Evolutionary conservation across 2,329 filamentous ascomycete genomes (phyloP).

Genomic region (Fusarium globosum): DNA sequence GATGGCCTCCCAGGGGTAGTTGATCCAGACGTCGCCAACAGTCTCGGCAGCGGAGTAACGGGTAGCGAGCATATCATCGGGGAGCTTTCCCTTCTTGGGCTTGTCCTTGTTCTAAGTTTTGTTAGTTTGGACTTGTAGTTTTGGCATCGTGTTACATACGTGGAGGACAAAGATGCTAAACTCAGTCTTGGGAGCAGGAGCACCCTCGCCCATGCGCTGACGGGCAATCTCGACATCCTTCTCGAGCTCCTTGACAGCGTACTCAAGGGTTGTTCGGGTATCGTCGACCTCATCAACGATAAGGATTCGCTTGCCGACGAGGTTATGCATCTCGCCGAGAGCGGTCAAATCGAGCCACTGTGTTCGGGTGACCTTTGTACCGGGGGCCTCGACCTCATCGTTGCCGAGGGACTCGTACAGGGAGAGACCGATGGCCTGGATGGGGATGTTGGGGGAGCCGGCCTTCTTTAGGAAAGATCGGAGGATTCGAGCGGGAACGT

Average conservation of each 20-base stretch:
- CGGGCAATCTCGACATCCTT: constrained; percentile 92
- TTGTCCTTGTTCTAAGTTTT: constrained; percentile 89
- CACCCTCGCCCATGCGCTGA: constrained; percentile 73
- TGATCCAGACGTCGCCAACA: constrained; percentile 96
- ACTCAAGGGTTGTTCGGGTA: constrained; percentile 92
- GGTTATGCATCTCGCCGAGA: constrained; percentile 74
- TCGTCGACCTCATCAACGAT: constrained; percentile 80
- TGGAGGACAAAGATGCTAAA: constrained; percentile 97
- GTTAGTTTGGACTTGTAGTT: constrained; percentile 15
- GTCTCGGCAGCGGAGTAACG: constrained; percentile 89
- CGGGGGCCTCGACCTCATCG: constrained; percentile 72
- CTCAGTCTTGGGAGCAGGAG: constrained; percentile 72
- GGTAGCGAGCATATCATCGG: constrained; percentile 78
- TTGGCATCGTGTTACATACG: constrained; percentile 60
- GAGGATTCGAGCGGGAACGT: constrained; percentile 95
- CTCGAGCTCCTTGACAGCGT: constrained; percentile 90
- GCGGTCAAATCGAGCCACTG: constrained; percentile 96
- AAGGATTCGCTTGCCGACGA: constrained; percentile 46
- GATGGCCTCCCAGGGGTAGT: constrained; percentile 97
- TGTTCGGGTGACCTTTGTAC: constrained; percentile 95
- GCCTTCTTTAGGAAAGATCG: constrained; percentile 95
- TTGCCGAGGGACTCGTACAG: constrained; percentile 88
- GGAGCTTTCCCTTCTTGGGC: constrained; percentile 88
- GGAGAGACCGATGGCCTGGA: constrained; percentile 97
- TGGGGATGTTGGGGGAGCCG: constrained; percentile 92